These are phyloP conservation scores for Penicillium tannophilum DNA, from an alignment of 495 filamentous ascomycete species.

Conservation along the genomic window DNA sequence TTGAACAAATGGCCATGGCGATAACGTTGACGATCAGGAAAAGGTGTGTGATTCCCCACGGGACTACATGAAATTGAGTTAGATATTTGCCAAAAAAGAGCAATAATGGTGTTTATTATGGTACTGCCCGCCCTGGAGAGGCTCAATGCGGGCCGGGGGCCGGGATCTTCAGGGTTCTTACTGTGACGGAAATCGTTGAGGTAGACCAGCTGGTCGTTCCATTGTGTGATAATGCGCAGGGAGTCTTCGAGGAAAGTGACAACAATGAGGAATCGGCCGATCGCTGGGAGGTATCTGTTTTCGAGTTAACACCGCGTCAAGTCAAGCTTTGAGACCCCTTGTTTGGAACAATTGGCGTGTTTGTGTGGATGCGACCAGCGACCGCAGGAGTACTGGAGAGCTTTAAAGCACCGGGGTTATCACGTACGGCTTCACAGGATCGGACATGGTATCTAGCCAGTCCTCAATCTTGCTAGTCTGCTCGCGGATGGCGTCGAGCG, in stretches of 20 bases:
- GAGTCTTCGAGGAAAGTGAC: constrained; percentile 98
- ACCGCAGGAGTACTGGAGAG: background rate
- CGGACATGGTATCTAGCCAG: constrained; percentile 81
- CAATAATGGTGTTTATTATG: background rate
- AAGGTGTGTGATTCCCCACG: constrained; percentile 83
- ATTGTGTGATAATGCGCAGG: constrained; percentile 95
- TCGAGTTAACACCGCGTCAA: constrained; percentile 40
- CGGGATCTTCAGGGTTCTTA: constrained; percentile 46
- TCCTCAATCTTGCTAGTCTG: constrained; percentile 99
- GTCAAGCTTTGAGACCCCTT: constrained; percentile 24
- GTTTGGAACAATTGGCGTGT: constrained; percentile 14
- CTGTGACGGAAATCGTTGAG: constrained; percentile 91
- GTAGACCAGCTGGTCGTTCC: constrained; percentile 92
- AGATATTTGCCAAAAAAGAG: constrained; percentile 9
- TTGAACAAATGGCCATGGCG: constrained; percentile 81
- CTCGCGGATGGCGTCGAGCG: constrained; percentile 86
- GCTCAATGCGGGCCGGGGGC: constrained; percentile 5
- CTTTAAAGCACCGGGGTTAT: constrained; percentile 5
- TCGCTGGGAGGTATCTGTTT: constrained; percentile 83
- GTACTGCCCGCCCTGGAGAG: background rate
- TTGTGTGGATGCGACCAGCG: background rate
- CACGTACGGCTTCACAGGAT: constrained; percentile 95
- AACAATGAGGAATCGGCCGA: constrained; percentile 96
- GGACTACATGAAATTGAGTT: constrained; percentile 59
- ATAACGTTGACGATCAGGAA: constrained; percentile 92